Percentiles rank a stretch among this genome's conserved stretches.
Evolutionary conservation across 148 eudicot species (phyloP).

Genomic region (Hydrangea macrophylla): DNA sequence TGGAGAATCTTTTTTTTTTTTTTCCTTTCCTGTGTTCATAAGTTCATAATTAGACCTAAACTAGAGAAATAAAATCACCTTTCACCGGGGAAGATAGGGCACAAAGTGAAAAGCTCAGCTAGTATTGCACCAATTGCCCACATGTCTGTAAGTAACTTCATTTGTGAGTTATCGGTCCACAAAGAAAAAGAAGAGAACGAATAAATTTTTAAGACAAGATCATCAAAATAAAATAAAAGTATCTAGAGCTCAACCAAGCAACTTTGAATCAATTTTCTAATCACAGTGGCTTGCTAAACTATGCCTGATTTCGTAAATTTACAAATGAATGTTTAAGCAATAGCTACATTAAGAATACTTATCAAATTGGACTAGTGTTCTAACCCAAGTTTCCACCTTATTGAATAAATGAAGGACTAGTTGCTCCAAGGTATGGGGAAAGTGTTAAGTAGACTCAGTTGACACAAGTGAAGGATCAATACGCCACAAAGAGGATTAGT

Average conservation of each 20-base stretch:
- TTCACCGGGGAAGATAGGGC: slow-evolving; percentile 91
- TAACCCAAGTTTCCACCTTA: too few relatives aligned
- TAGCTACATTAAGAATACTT: too few relatives aligned
- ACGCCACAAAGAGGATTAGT: not conserved
- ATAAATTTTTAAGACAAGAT: not conserved
- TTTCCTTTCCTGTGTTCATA: too few relatives aligned
- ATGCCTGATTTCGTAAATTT: not conserved
- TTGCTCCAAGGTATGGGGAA: not conserved
- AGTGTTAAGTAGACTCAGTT: not conserved
- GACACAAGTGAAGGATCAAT: not conserved
- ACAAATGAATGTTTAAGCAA: not conserved
- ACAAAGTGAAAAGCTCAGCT: slow-evolving; percentile 79
- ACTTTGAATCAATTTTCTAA: not conserved
- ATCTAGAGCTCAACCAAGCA: slow-evolving; percentile 7
- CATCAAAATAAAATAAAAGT: not conserved
- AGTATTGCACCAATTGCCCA: slow-evolving; percentile 98
- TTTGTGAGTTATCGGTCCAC: slow-evolving; percentile 10
- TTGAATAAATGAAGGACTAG: not conserved
- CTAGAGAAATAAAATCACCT: slow-evolving; percentile 44
- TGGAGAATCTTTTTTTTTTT: not conserved
- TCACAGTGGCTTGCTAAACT: not conserved
- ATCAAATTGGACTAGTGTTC: too few relatives aligned
- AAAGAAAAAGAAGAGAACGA: not conserved
- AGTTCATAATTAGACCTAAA: not conserved
- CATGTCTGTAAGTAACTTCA: slow-evolving; percentile 60